Evolutionary conservation across 768 basidiomycete genomes (phyloP).

Genomic region (Pulveroboletus sp.): DNA sequence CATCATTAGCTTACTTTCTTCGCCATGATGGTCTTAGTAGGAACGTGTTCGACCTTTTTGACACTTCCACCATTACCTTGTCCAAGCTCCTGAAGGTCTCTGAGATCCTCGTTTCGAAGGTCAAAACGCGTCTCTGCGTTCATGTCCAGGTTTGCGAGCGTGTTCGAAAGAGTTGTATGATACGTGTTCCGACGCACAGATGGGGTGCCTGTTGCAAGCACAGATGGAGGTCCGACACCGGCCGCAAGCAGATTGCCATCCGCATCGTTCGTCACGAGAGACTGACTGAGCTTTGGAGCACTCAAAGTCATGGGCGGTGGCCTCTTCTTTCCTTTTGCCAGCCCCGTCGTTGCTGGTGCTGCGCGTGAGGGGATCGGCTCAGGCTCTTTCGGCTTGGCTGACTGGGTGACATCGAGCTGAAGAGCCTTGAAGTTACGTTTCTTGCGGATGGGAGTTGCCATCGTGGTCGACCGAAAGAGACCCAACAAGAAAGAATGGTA

Average conservation of each 20-base stretch:
- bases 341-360: conserved; percentile 37
- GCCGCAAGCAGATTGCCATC: conserved; percentile 48
- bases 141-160: conserved; percentile 81
- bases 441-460: conserved; percentile 70
- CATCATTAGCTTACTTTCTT: conserved; percentile 72
- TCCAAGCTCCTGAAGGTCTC: conserved; percentile 86
- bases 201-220: conserved; percentile 46
- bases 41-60: conserved; percentile 89
- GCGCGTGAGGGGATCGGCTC: conserved; percentile 45
- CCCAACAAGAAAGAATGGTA: conserved; percentile 5
- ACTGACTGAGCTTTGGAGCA: conserved; percentile 56
- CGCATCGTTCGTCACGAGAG: conserved; percentile 23
- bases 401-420: conserved; percentile 57
- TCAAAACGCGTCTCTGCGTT: conserved; percentile 83
- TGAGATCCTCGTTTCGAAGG: conserved; percentile 83
- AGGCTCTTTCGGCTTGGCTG: conserved; percentile 36
- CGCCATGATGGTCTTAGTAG: conserved; percentile 92
- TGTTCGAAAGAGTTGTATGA: conserved; percentile 75
- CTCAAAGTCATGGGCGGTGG: conserved; percentile 82
- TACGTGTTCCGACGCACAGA: conserved; percentile 64
- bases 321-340: conserved; percentile 56
- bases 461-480: conserved; percentile 13
- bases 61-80: conserved; percentile 98
- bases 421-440: conserved; percentile 90
- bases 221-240: conserved; percentile 44